Evolutionary conservation across 2,329 filamentous ascomycete genomes (phyloP), one percentile per base, ranked within the genome.

Genomic region (Amesomyces nigricolor): DNA sequence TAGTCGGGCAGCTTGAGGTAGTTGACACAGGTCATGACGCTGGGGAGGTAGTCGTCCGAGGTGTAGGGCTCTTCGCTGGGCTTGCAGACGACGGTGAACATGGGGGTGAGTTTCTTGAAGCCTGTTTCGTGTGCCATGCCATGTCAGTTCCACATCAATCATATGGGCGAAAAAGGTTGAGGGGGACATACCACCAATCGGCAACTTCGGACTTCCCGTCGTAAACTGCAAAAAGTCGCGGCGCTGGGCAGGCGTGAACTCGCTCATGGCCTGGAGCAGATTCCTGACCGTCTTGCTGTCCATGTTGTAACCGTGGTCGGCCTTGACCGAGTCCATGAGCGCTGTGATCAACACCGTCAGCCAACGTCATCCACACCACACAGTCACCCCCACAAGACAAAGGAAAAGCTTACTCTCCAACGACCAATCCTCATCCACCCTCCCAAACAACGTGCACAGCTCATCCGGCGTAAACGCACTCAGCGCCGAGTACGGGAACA

Each of bases 1-100:
- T 99, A 99, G 72, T 99, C 90, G 17, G 94, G 94, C 67, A 99
- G 80, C 74, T 99, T 99, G 66, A 99, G 83, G 70, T 99, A 99
- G 72, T 99, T 99, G 72, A 96, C 94, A 70, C 95, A 99, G 10
- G 95, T 99, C 95, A 99, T 99, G 70, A 99, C 95, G 69, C 91
- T 97, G 11, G 95, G 94, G n/a, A 99, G 80, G 67, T 97, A 99
- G 74, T 99, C 94, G 67, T 99, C 94, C 4, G 92, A 92, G 3
- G 86, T 87, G 70, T 91, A 94, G 1, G 94, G 94, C 14, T 90
- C 85, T 68, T 99, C 94, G 71, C 89, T 95, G n/a, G 92, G 92
- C 72, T 96, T 96, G 79, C 94, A 97, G 43, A 99, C 94, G 60
- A 99, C 94, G 3, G 94, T 99, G 70, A 99, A 97, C 86, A 97